Evolutionary conservation across 2,329 filamentous ascomycete species (phyloP).

Genomic region (Colletotrichum liriopes): DNA sequence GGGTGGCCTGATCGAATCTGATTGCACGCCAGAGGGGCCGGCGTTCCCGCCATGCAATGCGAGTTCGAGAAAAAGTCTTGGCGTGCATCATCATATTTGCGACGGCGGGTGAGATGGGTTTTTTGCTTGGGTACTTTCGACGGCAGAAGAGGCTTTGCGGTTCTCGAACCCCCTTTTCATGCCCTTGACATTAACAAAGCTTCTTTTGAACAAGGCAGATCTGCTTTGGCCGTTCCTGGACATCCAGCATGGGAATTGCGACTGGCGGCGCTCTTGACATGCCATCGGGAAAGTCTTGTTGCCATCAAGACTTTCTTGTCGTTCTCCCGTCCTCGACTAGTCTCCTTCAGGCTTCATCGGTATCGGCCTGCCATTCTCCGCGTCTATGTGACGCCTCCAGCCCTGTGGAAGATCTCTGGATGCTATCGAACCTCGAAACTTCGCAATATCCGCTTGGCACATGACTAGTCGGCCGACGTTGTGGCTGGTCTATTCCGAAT

Average conservation of each 20-base stretch:
- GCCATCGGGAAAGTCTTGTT: too few species aligned
- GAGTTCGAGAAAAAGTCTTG: conserved; percentile 22
- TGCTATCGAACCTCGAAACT: conserved; percentile 2
- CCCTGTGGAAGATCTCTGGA: not conserved
- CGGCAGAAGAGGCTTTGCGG: not conserved
- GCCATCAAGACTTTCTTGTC: not conserved
- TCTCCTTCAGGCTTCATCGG: not conserved
- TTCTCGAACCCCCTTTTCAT: not conserved
- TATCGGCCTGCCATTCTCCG: not conserved
- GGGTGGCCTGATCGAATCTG: conserved; percentile 8
- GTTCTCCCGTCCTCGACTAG: not conserved
- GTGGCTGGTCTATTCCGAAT: not conserved
- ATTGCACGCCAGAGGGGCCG: conserved; percentile 26
- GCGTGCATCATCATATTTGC: conserved; percentile 33
- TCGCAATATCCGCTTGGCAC: not conserved
- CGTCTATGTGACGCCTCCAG: conserved; percentile 8
- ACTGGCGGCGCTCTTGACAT: not conserved
- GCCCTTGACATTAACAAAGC: not conserved
- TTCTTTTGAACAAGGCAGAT: not conserved
- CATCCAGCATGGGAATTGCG: not conserved
- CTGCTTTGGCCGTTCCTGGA: not conserved
- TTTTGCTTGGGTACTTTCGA: conserved; percentile 13
- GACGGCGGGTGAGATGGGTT: not conserved
- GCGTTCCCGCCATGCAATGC: conserved; percentile 24
- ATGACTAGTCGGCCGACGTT: not conserved